Base-by-base conservation (phyloP, 345 rosid species). In the Mercurialis annua region DNA sequence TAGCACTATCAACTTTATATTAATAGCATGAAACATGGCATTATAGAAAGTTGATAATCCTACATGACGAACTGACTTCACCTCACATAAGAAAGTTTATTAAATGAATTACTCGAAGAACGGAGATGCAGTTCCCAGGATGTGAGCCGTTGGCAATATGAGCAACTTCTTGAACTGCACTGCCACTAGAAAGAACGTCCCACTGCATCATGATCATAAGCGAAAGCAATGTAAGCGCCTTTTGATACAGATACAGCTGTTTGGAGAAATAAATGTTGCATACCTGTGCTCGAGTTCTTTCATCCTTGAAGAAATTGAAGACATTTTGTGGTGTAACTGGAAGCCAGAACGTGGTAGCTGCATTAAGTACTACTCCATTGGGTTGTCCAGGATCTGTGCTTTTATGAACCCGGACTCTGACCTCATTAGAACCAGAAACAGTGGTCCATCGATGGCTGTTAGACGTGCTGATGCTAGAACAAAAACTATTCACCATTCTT, bases 151-250 rank as follows among this genome's bases (percentile, higher is more conserved):
- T 94, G 66, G 97, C 88, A 27, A 91, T 86, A 76, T 91, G 95
- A 53, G 97, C 95, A 71, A 94, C 95, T 71, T 91, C 99, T 82
- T 94, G 95, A 17, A 89, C 95, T 15, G 85, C 86, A 57, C 84
- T 87, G 48, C 97, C 90, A 40, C 82, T 85, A 27, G 97, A 91
- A 70, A 94, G 96, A 79, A 89, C 96, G 71, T 94, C 99, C 99
- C 99, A 94, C 97, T 91, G 59, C 18, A 73, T 20, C 46, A 59
- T n/a, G n/a, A n/a, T 24, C 31, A 57, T 36, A 66, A 16, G 65
- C 58, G 36, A 59, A 36, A 48, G 29, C 60, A 67, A 65, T 26
- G 31, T 52, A 47, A 48, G 18, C n/a, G 42, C 23, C 10, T 11
- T 30, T 46, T 46, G 20, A 0, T 34, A 66, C 15, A 11, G 40